Evolutionary conservation across 345 rosid species (phyloP), one percentile per base, ranked within the genome.

Genomic region (Nephelium lappaceum): DNA sequence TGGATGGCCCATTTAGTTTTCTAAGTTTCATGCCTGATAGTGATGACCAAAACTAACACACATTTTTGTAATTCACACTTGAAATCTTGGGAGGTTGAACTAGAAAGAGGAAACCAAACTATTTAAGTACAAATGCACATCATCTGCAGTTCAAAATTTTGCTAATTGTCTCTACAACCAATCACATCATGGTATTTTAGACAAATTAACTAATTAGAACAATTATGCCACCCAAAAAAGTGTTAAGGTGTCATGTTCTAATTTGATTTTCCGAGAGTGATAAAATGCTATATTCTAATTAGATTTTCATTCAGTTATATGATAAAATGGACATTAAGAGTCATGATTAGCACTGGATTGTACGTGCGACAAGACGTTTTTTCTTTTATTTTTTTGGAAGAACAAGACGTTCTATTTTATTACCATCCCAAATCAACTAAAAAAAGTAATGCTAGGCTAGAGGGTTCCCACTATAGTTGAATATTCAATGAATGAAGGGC

Each of bases 91-190:
- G 12, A 15, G 18, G 12, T 49, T 2, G 51, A 5, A 11, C 12
- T 1, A 31, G 36, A 31, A 31, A 71, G 58, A 25, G 45, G 53
- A 36, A 31, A 51, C 0, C 10, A 79, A 69, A 60, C 16, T 41
- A 39, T 64, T 77, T 79, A 11, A 79, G 71, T 78, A 42, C 12
- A 36, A 61, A 14, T 21, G 49, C 76, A 78, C 57, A 74, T 74
- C 81, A 66, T 42, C 41, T 45, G 12, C 51, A 45, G 51, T 45
- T 45, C 11, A 45, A 45, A 8, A 8, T 45, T 45, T 24, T n/a
- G 27, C 31, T 31, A 15, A 43, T 18, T 38, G 24, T 8, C 19
- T 23, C 9, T 5, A 2, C 18, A 61, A 75, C 55, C 9, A 75
- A 15, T 57, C 41, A 76, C 70, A 64, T 64, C 45, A 75, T 71